Conservation (phyloP, 2,329 filamentous ascomycete species). For the Verruconis gallopava region DNA sequence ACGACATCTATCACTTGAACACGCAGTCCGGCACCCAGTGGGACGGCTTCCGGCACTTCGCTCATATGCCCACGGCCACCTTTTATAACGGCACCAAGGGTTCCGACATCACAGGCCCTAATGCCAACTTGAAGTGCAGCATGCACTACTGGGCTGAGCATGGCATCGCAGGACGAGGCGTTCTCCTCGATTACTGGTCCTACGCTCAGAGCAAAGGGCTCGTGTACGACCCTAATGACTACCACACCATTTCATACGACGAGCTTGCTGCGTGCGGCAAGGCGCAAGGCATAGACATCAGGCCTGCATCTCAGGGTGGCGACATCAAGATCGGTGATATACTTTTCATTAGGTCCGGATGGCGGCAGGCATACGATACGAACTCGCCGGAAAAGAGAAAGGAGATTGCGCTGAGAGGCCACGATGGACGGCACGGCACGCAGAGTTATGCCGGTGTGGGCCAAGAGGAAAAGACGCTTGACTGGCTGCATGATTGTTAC, state of each 20-base stretch:
- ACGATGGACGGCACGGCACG: conserved; percentile 29
- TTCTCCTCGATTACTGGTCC: conserved; percentile 31
- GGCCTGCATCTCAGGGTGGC: conserved; percentile 38
- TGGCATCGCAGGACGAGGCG: conserved; percentile 31
- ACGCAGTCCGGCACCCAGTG: conserved; percentile 33
- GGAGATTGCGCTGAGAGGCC: conserved; percentile 28
- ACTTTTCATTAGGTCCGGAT: conserved; percentile 51
- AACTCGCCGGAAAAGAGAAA: conserved; percentile 24
- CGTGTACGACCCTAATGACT: conserved; percentile 28
- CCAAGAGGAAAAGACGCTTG: conserved; percentile 42
- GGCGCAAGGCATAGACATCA: conserved; percentile 49
- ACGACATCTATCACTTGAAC: conserved; percentile 31
- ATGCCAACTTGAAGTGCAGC: conserved; percentile 29
- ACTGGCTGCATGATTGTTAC: conserved; percentile 57
- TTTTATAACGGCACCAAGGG: conserved; percentile 33
- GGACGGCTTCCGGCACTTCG: conserved; percentile 34
- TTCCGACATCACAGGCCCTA: conserved; percentile 27
- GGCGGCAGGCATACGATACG: conserved; percentile 43
- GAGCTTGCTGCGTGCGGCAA: conserved; percentile 45
- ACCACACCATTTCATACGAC: conserved; percentile 29
- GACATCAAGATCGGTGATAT: conserved; percentile 50
- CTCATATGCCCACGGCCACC: conserved; percentile 23
- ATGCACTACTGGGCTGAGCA: conserved; percentile 35
- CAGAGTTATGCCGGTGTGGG: conserved; percentile 37
- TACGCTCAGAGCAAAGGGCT: conserved; percentile 30